Percentiles rank a stretch among this genome's conserved stretches.
These are phyloP conservation scores for Aspergillus neoniger DNA, from an alignment of 2,329 filamentous ascomycete species.

Conservation along the genomic window DNA sequence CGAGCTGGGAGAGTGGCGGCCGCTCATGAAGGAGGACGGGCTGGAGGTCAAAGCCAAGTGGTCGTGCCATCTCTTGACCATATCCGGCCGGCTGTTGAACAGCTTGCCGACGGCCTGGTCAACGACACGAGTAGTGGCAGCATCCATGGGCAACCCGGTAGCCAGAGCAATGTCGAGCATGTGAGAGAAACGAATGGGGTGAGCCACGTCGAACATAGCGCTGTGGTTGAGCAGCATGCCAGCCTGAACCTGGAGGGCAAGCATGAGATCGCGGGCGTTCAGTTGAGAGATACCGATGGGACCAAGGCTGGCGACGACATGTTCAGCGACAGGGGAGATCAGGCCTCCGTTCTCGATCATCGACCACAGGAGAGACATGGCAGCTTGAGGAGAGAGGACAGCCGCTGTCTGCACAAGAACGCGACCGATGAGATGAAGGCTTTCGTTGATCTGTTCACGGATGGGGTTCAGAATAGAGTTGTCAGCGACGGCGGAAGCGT, in stretches of 20 bases:
- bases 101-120: conserved; percentile 61
- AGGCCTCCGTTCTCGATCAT: conserved; percentile 68
- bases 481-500: conserved; percentile 47
- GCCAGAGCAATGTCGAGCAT: conserved; percentile 61
- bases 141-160: conserved; percentile 55
- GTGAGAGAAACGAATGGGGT: conserved; percentile 62
- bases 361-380: conserved; percentile 62
- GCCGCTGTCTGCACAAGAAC: conserved; percentile 57
- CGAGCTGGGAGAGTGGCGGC: conserved; percentile 43
- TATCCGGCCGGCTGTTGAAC: conserved; percentile 47
- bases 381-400: conserved; percentile 55
- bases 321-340: conserved; percentile 60
- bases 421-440: conserved; percentile 67
- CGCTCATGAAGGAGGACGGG: conserved; percentile 47
- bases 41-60: conserved; percentile 50
- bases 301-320: conserved; percentile 62
- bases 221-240: conserved; percentile 45
- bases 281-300: conserved; percentile 61
- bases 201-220: conserved; percentile 56
- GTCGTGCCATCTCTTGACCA: conserved; percentile 59
- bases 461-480: conserved; percentile 57
- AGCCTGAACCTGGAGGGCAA: conserved; percentile 63
- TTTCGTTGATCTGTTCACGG: conserved; percentile 83
- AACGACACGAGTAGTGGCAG: conserved; percentile 58
- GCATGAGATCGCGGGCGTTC: conserved; percentile 53